A percentile compares a stretch with the other conserved stretches of the same genome.
Conservation (phyloP, 2,329 filamentous ascomycete genomes). For the Endothia cerciana region DNA sequence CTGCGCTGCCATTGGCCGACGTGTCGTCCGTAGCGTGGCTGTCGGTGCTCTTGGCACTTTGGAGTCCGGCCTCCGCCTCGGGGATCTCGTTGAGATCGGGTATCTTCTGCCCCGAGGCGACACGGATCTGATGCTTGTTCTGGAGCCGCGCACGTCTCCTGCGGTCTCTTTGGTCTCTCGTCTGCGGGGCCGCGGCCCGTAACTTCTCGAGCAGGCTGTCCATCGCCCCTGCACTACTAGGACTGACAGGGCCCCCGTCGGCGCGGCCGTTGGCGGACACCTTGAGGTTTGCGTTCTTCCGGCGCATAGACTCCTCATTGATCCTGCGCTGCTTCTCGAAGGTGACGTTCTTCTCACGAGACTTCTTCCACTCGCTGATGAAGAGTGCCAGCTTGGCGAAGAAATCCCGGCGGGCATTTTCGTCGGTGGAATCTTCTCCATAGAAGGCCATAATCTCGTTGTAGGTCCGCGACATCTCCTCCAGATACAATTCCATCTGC, state of each 20-base stretch:
- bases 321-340: conserved; percentile 81
- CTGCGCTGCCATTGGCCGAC: conserved; percentile 56
- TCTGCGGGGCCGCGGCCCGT: conserved; percentile 87
- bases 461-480: conserved; percentile 89
- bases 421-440: conserved; percentile 89
- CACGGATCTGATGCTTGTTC: conserved; percentile 85
- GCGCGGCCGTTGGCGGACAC: conserved; percentile 49
- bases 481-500: conserved; percentile 90
- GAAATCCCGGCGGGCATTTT: conserved; percentile 92
- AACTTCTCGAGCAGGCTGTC: conserved; percentile 94
- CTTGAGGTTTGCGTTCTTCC: conserved; percentile 77
- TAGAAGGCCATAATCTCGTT: conserved; percentile 97
- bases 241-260: conserved; percentile 60
- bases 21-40: conserved; percentile 52
- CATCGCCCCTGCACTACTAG: conserved; percentile 86
- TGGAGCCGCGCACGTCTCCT: conserved; percentile 85
- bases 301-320: conserved; percentile 90
- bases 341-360: conserved; percentile 84
- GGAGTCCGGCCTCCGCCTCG: conserved; percentile 52
- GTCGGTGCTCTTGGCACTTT: conserved; percentile 36
- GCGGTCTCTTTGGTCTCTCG: conserved; percentile 85
- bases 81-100: conserved; percentile 70
- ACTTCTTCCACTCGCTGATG: conserved; percentile 94
- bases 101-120: conserved; percentile 88
- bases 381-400: conserved; percentile 92